Evolutionary conservation across 129 eudicot species (phyloP).

Genomic region (Rutidosis leptorrhynchoides): DNA sequence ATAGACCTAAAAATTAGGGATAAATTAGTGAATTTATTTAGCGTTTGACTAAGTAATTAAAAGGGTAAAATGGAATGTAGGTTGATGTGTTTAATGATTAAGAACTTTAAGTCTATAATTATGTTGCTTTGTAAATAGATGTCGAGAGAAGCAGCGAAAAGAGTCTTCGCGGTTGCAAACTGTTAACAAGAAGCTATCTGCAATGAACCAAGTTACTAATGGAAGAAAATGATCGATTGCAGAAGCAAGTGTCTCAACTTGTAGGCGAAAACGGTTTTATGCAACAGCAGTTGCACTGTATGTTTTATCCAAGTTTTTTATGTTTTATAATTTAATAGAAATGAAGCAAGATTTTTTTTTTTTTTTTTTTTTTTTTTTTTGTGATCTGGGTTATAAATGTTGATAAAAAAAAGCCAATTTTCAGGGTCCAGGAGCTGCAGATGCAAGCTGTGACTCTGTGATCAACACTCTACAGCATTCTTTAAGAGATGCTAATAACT

Average conservation of each 20-base stretch:
- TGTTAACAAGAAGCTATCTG: slow-evolving; percentile 78
- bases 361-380: no score
- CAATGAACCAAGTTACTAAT: slow-evolving; percentile 88
- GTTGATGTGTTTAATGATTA: neutral
- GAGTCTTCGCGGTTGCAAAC: slow-evolving; percentile 74
- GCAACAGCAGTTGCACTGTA: slow-evolving; percentile 73
- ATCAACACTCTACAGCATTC: slow-evolving; percentile 80
- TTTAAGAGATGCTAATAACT: slow-evolving; percentile 80
- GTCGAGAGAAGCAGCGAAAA: slow-evolving; percentile 85
- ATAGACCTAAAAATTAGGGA: slow-evolving; percentile 3
- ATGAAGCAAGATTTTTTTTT: slow-evolving; percentile 20
- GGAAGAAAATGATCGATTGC: slow-evolving; percentile 96
- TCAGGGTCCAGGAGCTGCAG: slow-evolving; percentile 51
- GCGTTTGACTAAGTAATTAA: slow-evolving; percentile 4
- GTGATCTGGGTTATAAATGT: neutral
- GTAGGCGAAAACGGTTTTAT: slow-evolving; percentile 80
- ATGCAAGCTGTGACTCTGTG: slow-evolving; percentile 81
- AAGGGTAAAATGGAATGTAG: slow-evolving; percentile 18
- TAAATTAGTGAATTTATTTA: neutral
- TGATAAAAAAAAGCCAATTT: neutral
- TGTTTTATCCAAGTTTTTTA: slow-evolving; percentile 8
- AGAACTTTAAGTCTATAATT: neutral
- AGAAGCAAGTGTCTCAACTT: no score
- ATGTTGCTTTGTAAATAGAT: slow-evolving; percentile 34
- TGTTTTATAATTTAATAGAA: neutral